A percentile compares a stretch with the other conserved stretches of the same genome.
phyloP scores from a whole-genome alignment of 371 early-diverging fungal genomes.

The Mucor racemosus region DNA sequence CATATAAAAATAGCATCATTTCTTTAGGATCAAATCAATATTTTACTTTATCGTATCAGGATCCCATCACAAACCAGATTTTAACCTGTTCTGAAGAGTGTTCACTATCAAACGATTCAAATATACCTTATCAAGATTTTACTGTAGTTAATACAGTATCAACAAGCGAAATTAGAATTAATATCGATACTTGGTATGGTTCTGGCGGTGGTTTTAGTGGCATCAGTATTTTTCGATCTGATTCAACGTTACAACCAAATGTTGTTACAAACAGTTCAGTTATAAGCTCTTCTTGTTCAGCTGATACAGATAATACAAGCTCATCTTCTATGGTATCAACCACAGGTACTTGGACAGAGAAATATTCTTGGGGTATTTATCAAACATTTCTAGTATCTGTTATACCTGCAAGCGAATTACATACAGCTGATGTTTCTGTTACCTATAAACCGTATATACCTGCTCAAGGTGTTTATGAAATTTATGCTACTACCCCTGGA shows the following conservation, averaged over 20 bases:
- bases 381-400: constrained; percentile 43
- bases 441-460: constrained; percentile 63
- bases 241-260: constrained; percentile 54
- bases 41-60: constrained; percentile 64
- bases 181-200: constrained; percentile 75
- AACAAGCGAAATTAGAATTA: constrained; percentile 60
- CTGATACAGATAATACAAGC: constrained; percentile 4
- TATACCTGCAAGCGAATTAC: constrained; percentile 39
- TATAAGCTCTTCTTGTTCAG: background rate
- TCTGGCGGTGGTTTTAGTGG: constrained; percentile 73
- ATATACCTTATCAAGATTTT: constrained; percentile 66
- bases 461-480: constrained; percentile 65
- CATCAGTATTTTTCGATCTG: constrained; percentile 70
- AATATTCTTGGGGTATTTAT: constrained; percentile 44
- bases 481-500: constrained; percentile 70
- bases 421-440: constrained; percentile 47
- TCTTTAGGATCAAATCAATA: constrained; percentile 50
- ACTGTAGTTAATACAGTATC: constrained; percentile 43
- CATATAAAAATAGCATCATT: constrained; percentile 37
- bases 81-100: constrained; percentile 66
- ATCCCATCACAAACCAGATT: constrained; percentile 54
- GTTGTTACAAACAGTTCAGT: constrained; percentile 26
- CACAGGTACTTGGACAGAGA: constrained; percentile 42
- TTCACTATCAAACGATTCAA: constrained; percentile 53
- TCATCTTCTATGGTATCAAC: constrained; percentile 26